These are phyloP conservation scores for Hibiscus tridactylites DNA, from an alignment of 345 rosid species.

Conservation along the genomic window DNA sequence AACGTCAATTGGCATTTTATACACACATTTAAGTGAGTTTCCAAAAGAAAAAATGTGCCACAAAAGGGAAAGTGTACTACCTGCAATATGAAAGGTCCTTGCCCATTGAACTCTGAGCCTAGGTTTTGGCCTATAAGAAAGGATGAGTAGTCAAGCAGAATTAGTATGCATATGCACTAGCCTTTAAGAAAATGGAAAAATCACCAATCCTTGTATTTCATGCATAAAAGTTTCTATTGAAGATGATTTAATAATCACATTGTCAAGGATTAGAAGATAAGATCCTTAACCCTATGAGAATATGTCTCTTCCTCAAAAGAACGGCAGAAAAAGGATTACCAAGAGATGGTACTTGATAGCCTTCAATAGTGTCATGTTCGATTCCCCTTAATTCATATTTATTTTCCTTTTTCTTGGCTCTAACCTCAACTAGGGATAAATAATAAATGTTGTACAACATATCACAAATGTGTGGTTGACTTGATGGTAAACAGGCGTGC, in stretches of 20 bases:
- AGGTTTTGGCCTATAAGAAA: slow-evolving; percentile 17
- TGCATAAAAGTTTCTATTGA: neutral
- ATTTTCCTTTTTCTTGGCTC: too few species aligned
- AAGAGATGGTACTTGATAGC: slow-evolving; percentile 11
- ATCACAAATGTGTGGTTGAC: too few species aligned
- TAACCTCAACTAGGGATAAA: too few species aligned
- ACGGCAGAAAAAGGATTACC: slow-evolving; percentile 21
- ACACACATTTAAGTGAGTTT: neutral
- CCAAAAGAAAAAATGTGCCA: neutral
- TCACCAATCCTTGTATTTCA: neutral
- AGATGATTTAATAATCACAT: neutral
- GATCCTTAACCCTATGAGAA: neutral
- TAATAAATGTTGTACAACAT: too few species aligned
- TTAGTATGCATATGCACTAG: neutral
- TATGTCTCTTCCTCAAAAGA: neutral
- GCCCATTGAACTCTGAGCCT: slow-evolving; percentile 22
- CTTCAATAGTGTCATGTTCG: too few species aligned
- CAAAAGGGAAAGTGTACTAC: slow-evolving; percentile 26
- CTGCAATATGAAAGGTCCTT: slow-evolving; percentile 42
- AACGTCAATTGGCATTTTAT: neutral
- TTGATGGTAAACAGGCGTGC: too few species aligned
- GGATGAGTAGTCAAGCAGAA: neutral
- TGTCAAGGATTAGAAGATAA: neutral
- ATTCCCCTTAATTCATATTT: too few species aligned
- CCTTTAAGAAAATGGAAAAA: neutral